Conservation (phyloP, 2,329 filamentous ascomycete species). For the Alternaria alternata region DNA sequence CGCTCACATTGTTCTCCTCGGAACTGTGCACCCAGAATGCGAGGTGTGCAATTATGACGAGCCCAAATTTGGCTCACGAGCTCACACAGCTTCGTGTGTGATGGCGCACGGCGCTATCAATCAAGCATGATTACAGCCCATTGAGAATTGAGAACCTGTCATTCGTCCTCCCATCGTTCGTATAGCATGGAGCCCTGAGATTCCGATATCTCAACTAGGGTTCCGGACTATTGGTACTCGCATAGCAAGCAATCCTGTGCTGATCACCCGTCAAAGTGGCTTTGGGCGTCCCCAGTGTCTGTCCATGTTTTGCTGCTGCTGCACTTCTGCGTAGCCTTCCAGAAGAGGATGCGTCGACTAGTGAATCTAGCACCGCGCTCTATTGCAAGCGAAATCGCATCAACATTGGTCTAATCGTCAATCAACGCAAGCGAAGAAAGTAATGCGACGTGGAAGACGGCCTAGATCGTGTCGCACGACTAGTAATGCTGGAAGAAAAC, state of each 20-base stretch:
- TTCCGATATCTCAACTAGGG: constrained; percentile 19
- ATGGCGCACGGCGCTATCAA: constrained; percentile 36
- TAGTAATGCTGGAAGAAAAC: background rate
- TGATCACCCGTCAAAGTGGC: constrained; percentile 49
- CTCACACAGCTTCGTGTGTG: constrained; percentile 23
- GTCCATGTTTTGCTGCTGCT: constrained; percentile 24
- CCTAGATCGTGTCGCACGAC: background rate
- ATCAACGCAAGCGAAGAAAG: constrained; percentile 7
- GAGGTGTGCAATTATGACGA: constrained; percentile 14
- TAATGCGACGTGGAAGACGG: background rate
- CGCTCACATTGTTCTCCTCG: constrained; percentile 1
- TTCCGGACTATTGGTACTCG: constrained; percentile 43
- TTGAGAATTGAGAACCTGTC: constrained; percentile 20
- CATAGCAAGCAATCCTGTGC: constrained; percentile 33
- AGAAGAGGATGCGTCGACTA: constrained; percentile 33
- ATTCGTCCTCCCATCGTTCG: constrained; percentile 26
- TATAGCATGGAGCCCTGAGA: constrained; percentile 24
- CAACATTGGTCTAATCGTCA: constrained; percentile 1
- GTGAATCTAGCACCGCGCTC: constrained; percentile 4
- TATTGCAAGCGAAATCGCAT: constrained; percentile 1
- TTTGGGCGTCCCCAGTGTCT: constrained; percentile 39
- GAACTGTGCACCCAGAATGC: constrained; percentile 8
- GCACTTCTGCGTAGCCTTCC: constrained; percentile 33
- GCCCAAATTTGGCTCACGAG: constrained; percentile 24
- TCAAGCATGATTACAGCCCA: constrained; percentile 31